Evolutionary conservation across 1,284 basidiomycete species (phyloP).

Genomic region (Leucoagaricus sp.): DNA sequence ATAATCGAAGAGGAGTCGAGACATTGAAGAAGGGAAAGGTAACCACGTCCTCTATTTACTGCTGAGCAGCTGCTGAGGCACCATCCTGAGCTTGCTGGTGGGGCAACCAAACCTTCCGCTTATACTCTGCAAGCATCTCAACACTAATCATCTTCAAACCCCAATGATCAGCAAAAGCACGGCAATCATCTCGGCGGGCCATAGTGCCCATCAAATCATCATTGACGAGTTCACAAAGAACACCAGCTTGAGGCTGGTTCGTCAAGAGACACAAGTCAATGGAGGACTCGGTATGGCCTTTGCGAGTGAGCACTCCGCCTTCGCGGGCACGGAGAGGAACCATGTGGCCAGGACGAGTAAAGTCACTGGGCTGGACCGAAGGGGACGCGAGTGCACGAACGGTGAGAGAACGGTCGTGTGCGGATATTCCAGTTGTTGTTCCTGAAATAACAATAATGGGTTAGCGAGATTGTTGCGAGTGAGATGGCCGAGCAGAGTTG

Average conservation of each 20-base stretch:
- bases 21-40: not conserved
- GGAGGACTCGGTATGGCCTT: conserved; percentile 93
- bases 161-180: conserved; percentile 91
- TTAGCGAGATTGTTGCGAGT: not conserved
- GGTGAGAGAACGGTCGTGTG: conserved; percentile 91
- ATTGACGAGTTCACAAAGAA: conserved; percentile 96
- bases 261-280: conserved; percentile 89
- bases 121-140: conserved; percentile 66
- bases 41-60: not conserved
- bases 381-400: conserved; percentile 79
- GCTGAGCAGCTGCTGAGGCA: not conserved
- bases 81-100: conserved; percentile 4
- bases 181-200: conserved; percentile 93
- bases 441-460: conserved; percentile 44
- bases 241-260: conserved; percentile 75
- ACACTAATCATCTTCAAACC: conserved; percentile 94
- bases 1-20: not conserved
- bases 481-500: not conserved
- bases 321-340: conserved; percentile 88
- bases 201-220: conserved; percentile 91
- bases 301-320: conserved; percentile 84
- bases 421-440: conserved; percentile 96
- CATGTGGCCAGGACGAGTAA: conserved; percentile 93
- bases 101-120: conserved; percentile 24
- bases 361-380: conserved; percentile 64